Evolutionary conservation across 2,329 filamentous ascomycete genomes (phyloP).

Genomic region (Setomelanomma holmii): DNA sequence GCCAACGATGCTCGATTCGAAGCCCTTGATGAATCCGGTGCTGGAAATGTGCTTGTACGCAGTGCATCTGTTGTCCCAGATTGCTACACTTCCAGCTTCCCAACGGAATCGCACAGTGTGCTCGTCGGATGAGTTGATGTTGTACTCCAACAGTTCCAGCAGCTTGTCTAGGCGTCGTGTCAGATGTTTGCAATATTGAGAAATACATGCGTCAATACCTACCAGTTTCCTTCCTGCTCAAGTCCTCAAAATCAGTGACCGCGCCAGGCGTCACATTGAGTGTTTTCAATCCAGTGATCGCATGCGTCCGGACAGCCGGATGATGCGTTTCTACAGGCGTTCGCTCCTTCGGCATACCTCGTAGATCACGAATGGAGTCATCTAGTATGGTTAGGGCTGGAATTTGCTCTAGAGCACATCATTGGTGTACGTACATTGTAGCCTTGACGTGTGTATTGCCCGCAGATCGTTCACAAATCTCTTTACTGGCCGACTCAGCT

Average conservation of each 20-base stretch:
- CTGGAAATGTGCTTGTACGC: conserved; percentile 8
- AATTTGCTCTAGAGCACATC: neutral
- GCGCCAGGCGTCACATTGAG: conserved; percentile 51
- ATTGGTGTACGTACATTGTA: conserved; percentile 1
- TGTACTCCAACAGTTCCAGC: conserved; percentile 11
- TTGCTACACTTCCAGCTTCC: conserved; percentile 15
- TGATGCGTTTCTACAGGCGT: conserved; percentile 46
- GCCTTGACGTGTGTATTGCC: conserved; percentile 5
- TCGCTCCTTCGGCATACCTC: conserved; percentile 49
- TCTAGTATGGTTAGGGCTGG: neutral
- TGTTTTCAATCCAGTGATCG: conserved; percentile 56
- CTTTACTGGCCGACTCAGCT: conserved; percentile 13
- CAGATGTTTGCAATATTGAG: conserved; percentile 12
- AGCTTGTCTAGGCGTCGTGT: conserved; percentile 10
- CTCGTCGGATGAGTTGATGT: conserved; percentile 16
- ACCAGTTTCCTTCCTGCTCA: conserved; percentile 59
- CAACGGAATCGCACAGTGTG: conserved; percentile 16
- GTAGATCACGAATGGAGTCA: conserved; percentile 2
- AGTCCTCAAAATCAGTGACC: conserved; percentile 58
- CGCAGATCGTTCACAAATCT: conserved; percentile 12
- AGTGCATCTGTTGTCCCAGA: conserved; percentile 21
- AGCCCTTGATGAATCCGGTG: neutral
- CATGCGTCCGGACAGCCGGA: conserved; percentile 59
- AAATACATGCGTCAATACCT: no score
- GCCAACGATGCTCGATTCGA: neutral